Conservation (phyloP, 768 basidiomycete species). For the Tulasnella sp. region DNA sequence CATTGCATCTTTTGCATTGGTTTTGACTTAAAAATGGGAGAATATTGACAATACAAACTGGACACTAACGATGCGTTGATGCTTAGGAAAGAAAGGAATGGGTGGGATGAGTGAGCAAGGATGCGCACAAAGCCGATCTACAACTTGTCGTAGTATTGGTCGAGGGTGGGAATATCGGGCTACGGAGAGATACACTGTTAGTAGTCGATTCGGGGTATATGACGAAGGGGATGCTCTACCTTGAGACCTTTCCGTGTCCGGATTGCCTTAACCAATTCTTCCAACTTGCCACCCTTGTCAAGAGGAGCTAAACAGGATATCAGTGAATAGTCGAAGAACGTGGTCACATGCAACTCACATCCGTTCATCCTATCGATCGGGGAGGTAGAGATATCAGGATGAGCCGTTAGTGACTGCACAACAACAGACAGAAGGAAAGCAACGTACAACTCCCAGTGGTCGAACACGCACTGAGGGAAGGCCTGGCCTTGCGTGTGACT, state of each 20-base stretch:
- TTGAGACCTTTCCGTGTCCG: slow-evolving; percentile 93
- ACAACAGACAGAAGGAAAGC: too few relatives aligned
- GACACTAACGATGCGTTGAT: too few relatives aligned
- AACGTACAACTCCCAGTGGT: slow-evolving; percentile 83
- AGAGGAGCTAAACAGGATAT: slow-evolving; percentile 39
- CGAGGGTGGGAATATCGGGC: slow-evolving; percentile 80
- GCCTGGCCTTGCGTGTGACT: slow-evolving; percentile 90
- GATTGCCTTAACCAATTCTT: slow-evolving; percentile 69
- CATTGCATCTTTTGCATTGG: too few relatives aligned
- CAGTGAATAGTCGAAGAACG: slow-evolving; percentile 15
- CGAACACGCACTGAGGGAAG: slow-evolving; percentile 92
- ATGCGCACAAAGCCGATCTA: background rate
- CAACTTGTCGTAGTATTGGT: slow-evolving; percentile 89
- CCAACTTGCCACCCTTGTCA: slow-evolving; percentile 86
- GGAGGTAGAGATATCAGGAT: background rate
- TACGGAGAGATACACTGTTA: slow-evolving; percentile 25
- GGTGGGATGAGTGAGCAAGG: background rate
- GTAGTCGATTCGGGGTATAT: background rate
- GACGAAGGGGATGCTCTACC: slow-evolving; percentile 31
- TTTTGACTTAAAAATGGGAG: too few relatives aligned
- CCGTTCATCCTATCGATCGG: slow-evolving; percentile 56
- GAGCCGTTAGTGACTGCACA: background rate
- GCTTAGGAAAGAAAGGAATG: background rate
- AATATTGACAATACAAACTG: too few relatives aligned
- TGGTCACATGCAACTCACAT: slow-evolving; percentile 35